Percentiles rank a stretch among this genome's conserved stretches.
Evolutionary conservation across 805 yeast genomes (phyloP).

Genomic region (Nakazawaea peltata): DNA sequence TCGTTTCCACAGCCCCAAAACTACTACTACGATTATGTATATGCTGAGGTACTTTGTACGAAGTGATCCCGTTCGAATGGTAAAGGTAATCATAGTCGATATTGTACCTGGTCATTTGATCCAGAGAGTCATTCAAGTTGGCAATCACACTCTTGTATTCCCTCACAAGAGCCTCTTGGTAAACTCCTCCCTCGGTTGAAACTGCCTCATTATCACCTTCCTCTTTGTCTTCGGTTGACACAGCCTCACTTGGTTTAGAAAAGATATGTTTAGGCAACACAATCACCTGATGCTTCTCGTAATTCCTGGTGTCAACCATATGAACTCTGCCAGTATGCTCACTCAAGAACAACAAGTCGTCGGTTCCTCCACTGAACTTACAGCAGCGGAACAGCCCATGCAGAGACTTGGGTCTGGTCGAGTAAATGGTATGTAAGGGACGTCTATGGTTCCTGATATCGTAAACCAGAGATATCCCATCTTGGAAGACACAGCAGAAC

Average conservation of each 20-base stretch:
- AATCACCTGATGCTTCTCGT: slow-evolving; percentile 68
- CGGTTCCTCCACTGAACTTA: slow-evolving; percentile 57
- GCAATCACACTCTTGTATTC: slow-evolving; percentile 8
- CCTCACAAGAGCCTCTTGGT: slow-evolving; percentile 9
- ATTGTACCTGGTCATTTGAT: slow-evolving; percentile 1
- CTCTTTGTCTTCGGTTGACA: no score
- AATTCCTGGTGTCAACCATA: slow-evolving; percentile 69
- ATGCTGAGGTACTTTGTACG: neutral
- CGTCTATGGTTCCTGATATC: slow-evolving; percentile 57
- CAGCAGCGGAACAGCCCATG: slow-evolving; percentile 29
- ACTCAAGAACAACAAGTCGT: slow-evolving; percentile 66
- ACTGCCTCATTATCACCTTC: no score
- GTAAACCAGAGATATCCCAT: slow-evolving; percentile 70
- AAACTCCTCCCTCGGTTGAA: neutral
- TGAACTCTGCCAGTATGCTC: slow-evolving; percentile 89
- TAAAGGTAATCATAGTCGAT: slow-evolving; percentile 6
- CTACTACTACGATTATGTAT: no score
- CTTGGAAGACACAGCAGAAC: slow-evolving; percentile 79
- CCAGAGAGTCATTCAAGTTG: slow-evolving; percentile 1
- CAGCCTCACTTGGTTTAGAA: neutral
- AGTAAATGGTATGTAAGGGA: slow-evolving; percentile 47
- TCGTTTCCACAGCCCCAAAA: no score
- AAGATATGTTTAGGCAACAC: slow-evolving; percentile 45
- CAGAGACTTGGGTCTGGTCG: slow-evolving; percentile 49
- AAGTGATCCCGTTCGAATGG: slow-evolving; percentile 8